Conservation (phyloP, 2,329 filamentous ascomycete species). For the Fusarium sp. region DNA sequence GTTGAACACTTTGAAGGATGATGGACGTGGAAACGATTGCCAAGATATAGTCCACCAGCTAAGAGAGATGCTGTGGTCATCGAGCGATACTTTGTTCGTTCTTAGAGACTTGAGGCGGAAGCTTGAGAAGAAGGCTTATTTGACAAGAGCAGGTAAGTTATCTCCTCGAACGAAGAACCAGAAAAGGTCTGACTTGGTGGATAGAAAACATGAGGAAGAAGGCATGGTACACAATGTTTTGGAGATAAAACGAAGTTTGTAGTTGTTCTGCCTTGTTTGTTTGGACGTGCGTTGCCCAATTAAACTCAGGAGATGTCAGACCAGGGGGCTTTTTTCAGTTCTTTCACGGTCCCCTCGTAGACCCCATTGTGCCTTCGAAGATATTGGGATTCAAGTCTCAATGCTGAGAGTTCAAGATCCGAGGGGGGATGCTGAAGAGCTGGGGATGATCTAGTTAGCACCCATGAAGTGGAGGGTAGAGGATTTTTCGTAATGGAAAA, state of each 20-base stretch:
- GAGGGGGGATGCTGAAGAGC: background rate
- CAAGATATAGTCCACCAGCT: background rate
- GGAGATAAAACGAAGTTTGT: background rate
- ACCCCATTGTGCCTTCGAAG: background rate
- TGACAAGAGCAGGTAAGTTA: background rate
- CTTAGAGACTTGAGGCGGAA: background rate
- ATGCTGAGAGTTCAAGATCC: background rate
- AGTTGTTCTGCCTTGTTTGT: background rate
- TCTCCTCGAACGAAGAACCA: rapidly evolving
- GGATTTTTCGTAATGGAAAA: background rate
- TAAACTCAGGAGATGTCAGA: too few relatives aligned
- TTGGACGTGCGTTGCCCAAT: too few relatives aligned
- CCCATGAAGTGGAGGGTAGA: background rate
- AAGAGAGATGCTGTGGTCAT: background rate
- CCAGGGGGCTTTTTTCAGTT: too few relatives aligned
- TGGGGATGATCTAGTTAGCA: background rate
- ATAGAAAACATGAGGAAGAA: background rate
- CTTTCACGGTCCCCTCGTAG: background rate
- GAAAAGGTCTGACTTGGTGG: background rate
- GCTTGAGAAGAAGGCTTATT: background rate
- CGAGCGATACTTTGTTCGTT: background rate
- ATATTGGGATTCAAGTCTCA: background rate
- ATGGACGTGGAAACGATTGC: background rate
- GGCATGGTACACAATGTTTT: background rate
- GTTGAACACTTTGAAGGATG: background rate